phyloP scores from a whole-genome alignment of 78 protist species.

The Dictyostelium brefeldianum region DNA sequence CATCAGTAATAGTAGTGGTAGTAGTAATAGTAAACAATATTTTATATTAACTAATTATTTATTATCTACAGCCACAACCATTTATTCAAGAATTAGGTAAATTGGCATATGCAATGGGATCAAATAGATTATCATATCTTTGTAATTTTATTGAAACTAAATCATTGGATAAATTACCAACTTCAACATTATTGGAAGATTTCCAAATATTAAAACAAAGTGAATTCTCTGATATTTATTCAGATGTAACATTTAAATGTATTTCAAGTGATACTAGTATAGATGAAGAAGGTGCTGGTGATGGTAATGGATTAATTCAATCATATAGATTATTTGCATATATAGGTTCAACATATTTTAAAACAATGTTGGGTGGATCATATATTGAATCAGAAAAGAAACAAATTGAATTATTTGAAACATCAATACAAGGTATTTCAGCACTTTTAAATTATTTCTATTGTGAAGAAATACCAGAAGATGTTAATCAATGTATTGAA shows the following conservation, averaged over 20 bases:
- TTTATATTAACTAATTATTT: too few relatives aligned
- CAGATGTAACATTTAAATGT: constrained; percentile 24
- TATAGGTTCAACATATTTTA: constrained; percentile 33
- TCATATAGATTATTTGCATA: constrained; percentile 36
- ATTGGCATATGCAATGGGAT: not conserved
- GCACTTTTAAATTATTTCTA: constrained; percentile 29
- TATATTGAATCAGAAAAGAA: constrained; percentile 22
- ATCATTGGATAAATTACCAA: constrained; percentile 36
- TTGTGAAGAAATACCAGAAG: constrained; percentile 27
- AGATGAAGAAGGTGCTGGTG: not conserved
- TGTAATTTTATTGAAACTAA: constrained; percentile 1
- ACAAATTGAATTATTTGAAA: constrained; percentile 10
- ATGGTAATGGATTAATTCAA: not conserved
- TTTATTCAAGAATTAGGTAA: constrained; percentile 34
- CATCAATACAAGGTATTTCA: not conserved
- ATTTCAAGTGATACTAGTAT: not conserved
- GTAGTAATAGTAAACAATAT: too few relatives aligned
- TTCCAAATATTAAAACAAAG: not conserved
- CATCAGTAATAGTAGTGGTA: too few relatives aligned
- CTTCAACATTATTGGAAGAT: constrained; percentile 25
- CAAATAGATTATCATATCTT: constrained; percentile 20
- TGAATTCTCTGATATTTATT: not conserved
- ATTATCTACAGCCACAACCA: too few relatives aligned
- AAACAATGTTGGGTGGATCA: constrained; percentile 39
- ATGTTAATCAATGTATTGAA: constrained; percentile 41